A percentile compares a stretch with the other conserved stretches of the same genome.
Conservation (phyloP, 345 rosid genomes). For the Abelmoschus esculentus region DNA sequence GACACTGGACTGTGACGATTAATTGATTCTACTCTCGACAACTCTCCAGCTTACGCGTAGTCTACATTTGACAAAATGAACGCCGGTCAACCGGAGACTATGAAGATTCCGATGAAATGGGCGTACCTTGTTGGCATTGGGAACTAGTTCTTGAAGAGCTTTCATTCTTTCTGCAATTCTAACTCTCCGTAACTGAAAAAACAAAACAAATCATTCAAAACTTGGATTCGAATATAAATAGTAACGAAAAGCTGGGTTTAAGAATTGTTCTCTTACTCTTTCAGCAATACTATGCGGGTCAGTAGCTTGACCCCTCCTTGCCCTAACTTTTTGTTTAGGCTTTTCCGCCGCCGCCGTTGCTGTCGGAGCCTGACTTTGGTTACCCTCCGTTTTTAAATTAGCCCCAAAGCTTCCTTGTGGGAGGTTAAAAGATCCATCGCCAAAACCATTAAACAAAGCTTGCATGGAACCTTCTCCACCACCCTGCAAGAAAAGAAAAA, state of each 20-base stretch:
- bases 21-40: too few relatives aligned
- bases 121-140: constrained; percentile 78
- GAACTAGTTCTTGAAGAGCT: constrained; percentile 93
- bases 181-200: constrained; percentile 73
- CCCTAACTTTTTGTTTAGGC: constrained; percentile 73
- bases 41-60: too few relatives aligned
- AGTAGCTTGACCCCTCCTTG: constrained; percentile 99
- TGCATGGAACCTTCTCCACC: constrained; percentile 23
- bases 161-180: constrained; percentile 98
- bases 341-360: constrained; percentile 30
- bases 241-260: too few relatives aligned
- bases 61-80: too few relatives aligned
- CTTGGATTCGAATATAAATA: too few relatives aligned
- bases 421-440: constrained; percentile 49
- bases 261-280: constrained; percentile 37
- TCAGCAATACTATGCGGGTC: constrained; percentile 99
- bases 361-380: constrained; percentile 39
- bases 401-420: constrained; percentile 41
- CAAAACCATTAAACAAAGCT: constrained; percentile 53
- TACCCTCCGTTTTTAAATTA: constrained; percentile 22
- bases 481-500: too few relatives aligned
- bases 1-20: too few relatives aligned
- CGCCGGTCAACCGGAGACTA: not conserved
- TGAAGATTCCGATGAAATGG: not conserved
- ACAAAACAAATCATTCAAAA: not conserved